Conservation (phyloP, 1,284 basidiomycete species). For the Cryptococcus amylolentus region DNA sequence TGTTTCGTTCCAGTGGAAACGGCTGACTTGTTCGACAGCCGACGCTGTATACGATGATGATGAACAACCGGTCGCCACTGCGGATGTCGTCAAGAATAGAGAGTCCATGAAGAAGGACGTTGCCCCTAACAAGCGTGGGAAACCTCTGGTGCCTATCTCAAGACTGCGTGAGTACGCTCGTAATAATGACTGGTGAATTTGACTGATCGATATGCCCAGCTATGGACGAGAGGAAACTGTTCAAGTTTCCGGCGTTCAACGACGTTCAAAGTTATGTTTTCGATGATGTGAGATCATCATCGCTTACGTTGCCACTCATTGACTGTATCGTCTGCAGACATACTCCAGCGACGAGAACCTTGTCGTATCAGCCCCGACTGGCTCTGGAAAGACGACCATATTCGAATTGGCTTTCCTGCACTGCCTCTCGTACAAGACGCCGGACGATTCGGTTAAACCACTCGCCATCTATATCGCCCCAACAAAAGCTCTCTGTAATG, state of each 20-base stretch:
- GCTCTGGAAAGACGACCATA: slow-evolving; percentile 87
- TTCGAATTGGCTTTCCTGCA: slow-evolving; percentile 84
- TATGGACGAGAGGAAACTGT: slow-evolving; percentile 71
- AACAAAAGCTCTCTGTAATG: slow-evolving; percentile 87
- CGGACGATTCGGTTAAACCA: slow-evolving; percentile 46
- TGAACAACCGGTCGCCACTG: slow-evolving; percentile 14
- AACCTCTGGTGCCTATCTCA: slow-evolving; percentile 64
- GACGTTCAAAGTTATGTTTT: slow-evolving; percentile 81
- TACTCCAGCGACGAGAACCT: slow-evolving; percentile 67
- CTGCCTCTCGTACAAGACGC: neutral
- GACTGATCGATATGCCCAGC: slow-evolving; percentile 54
- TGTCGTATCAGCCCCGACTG: slow-evolving; percentile 87
- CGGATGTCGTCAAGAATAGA: slow-evolving; percentile 12
- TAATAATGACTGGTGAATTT: neutral
- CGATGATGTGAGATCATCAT: slow-evolving; percentile 57
- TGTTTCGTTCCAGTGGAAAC: too few relatives aligned
- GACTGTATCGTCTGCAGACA: slow-evolving; percentile 49
- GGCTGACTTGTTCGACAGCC: neutral
- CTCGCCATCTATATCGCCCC: slow-evolving; percentile 88
- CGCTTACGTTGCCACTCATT: neutral
- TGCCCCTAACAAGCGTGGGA: slow-evolving; percentile 50
- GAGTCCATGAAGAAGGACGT: slow-evolving; percentile 2
- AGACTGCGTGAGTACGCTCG: slow-evolving; percentile 59
- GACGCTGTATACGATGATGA: neutral
- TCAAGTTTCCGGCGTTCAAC: slow-evolving; percentile 86